Evolutionary conservation across 352 stramenopile genomes (phyloP).

Genomic region (Pythium plurisporium): DNA sequence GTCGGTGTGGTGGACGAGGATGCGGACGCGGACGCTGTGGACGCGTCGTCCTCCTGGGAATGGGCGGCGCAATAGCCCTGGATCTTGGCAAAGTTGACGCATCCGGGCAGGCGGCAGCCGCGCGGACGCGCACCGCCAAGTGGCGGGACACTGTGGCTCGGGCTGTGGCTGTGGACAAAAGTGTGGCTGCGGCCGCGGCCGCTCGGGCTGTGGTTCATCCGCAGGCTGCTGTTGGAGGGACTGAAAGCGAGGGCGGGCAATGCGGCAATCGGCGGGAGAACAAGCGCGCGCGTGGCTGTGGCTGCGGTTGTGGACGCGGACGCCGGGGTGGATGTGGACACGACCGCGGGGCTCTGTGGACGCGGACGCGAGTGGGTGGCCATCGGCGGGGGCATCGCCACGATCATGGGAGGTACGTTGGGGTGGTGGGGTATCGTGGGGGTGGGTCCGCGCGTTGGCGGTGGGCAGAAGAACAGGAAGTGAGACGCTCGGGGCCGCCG

Average conservation of each 20-base stretch:
- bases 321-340: not conserved
- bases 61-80: conserved; percentile 63
- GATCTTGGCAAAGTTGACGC: conserved; percentile 63
- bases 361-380: not conserved
- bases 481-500: not conserved
- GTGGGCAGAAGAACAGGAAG: conserved; percentile 3
- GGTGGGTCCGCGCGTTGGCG: not conserved
- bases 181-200: conserved; percentile 4
- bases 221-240: conserved; percentile 24
- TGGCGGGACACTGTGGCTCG: conserved; percentile 27
- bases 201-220: conserved; percentile 15
- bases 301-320: not conserved
- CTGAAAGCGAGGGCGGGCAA: conserved; percentile 36
- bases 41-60: conserved; percentile 27
- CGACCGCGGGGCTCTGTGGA: not conserved
- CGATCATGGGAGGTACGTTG: conserved; percentile 10
- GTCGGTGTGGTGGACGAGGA: not conserved
- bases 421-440: not conserved
- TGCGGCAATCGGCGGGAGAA: conserved; percentile 17
- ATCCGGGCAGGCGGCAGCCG: conserved; percentile 46
- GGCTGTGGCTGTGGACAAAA: conserved; percentile 4
- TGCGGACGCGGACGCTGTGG: not conserved
- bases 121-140: conserved; percentile 34
- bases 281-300: conserved; percentile 2
- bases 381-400: conserved; percentile 10